Evolutionary conservation across 163 green algal species (phyloP).

Genomic region (Chlorella variabilis): DNA sequence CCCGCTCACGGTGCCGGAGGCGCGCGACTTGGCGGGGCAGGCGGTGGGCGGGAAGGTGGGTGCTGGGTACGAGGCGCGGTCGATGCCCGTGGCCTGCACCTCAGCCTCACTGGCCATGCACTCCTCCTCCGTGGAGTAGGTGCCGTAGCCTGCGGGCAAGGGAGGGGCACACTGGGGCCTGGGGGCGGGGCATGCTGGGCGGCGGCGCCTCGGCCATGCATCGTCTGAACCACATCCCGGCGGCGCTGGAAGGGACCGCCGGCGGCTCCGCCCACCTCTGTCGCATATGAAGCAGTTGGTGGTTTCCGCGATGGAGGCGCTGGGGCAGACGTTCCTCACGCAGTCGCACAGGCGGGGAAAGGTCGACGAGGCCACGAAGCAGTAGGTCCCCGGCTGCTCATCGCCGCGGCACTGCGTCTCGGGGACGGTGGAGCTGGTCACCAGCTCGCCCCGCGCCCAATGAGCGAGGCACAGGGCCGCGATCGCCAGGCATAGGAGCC

Average conservation of each 20-base stretch:
- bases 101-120: constrained; percentile 21
- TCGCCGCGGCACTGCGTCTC: constrained; percentile 17
- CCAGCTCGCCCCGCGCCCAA: neutral
- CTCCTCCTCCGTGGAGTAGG: constrained; percentile 21
- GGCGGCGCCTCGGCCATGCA: neutral
- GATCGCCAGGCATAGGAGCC: neutral
- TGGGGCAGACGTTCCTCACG: constrained; percentile 32
- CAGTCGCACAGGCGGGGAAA: constrained; percentile 36
- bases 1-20: neutral
- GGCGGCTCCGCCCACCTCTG: constrained; percentile 21
- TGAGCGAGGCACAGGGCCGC: neutral
- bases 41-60: constrained; percentile 27
- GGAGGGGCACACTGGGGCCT: too few relatives aligned
- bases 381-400: neutral
- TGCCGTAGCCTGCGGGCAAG: constrained; percentile 14
- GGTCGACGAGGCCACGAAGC: constrained; percentile 18
- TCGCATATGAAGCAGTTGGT: constrained; percentile 43
- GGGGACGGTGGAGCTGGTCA: neutral
- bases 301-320: neutral
- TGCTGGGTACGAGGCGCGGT: constrained; percentile 24
- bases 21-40: constrained; percentile 25
- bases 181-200: neutral
- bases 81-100: constrained; percentile 21
- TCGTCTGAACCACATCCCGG: too few relatives aligned
- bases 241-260: neutral